phyloP scores from a whole-genome alignment of 306 rosid species.

The Pyrus betulifolia region DNA sequence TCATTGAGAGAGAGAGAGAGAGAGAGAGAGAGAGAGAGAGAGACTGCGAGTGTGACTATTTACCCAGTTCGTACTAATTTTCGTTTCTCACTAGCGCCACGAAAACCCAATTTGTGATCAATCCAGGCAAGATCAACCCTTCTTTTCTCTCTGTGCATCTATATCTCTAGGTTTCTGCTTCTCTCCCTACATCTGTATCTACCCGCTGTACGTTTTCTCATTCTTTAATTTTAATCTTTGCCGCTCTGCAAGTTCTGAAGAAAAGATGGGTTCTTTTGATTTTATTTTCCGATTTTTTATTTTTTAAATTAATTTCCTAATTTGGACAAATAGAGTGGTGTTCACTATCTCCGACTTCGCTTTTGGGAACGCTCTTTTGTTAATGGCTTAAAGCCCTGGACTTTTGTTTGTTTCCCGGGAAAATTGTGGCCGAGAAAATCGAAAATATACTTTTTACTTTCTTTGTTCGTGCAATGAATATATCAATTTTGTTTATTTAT shows the following conservation, averaged over 20 bases:
- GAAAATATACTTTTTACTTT: no score
- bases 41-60: background rate
- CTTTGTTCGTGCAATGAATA: background rate
- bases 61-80: background rate
- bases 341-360: background rate
- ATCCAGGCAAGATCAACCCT: background rate
- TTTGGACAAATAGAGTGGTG: background rate
- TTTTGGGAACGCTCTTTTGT: background rate
- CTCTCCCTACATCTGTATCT: background rate
- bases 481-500: background rate
- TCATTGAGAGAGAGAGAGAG: background rate
- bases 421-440: background rate
- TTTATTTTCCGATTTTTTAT: background rate
- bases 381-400: conserved; percentile 24
- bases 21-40: background rate
- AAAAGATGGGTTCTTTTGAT: background rate
- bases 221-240: background rate
- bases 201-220: background rate
- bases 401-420: conserved; percentile 5
- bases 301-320: background rate
- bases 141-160: background rate
- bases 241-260: background rate
- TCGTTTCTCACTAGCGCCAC: background rate
- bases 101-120: background rate
- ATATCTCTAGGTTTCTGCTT: background rate